Percentiles rank a stretch among this genome's conserved stretches.
Conservation (phyloP, 768 basidiomycete species). For the Tylopilus felleus region DNA sequence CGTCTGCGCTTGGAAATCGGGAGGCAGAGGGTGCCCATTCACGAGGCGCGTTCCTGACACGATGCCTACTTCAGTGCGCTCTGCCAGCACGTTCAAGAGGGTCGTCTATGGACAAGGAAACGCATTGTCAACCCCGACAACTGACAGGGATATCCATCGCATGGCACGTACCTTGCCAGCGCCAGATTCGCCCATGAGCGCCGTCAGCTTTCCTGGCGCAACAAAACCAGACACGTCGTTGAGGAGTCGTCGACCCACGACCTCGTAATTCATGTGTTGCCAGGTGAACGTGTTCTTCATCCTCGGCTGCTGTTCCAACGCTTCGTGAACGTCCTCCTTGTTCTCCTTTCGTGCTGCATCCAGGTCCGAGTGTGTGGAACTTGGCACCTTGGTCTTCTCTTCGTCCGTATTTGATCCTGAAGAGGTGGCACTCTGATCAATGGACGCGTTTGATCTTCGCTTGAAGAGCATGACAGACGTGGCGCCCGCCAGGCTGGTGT, state of each 20-base stretch:
- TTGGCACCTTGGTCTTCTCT: constrained; percentile 25
- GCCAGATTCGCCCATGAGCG: constrained; percentile 47
- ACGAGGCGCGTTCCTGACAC: constrained; percentile 43
- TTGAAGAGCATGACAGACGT: constrained; percentile 61
- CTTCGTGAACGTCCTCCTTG: constrained; percentile 25
- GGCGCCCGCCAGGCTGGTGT: constrained; percentile 35
- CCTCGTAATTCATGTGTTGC: constrained; percentile 65
- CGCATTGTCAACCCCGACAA: no score
- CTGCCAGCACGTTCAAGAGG: constrained; percentile 45
- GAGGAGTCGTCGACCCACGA: constrained; percentile 48
- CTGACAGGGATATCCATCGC: no score
- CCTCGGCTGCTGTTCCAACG: constrained; percentile 33
- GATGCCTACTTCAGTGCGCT: constrained; percentile 37
- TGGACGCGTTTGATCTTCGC: constrained; percentile 43
- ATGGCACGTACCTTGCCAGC: constrained; percentile 27
- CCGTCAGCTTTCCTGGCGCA: constrained; percentile 48
- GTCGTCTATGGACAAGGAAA: constrained; percentile 46
- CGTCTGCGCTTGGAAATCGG: constrained; percentile 59
- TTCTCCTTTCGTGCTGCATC: constrained; percentile 3
- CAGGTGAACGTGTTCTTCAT: constrained; percentile 73
- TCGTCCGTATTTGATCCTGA: constrained; percentile 26
- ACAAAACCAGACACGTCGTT: constrained; percentile 48
- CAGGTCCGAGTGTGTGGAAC: constrained; percentile 1
- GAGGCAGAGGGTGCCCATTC: constrained; percentile 41
- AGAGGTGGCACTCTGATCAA: neutral